Base-by-base conservation (phyloP, 768 basidiomycete species). In the Mycena rosella region DNA sequence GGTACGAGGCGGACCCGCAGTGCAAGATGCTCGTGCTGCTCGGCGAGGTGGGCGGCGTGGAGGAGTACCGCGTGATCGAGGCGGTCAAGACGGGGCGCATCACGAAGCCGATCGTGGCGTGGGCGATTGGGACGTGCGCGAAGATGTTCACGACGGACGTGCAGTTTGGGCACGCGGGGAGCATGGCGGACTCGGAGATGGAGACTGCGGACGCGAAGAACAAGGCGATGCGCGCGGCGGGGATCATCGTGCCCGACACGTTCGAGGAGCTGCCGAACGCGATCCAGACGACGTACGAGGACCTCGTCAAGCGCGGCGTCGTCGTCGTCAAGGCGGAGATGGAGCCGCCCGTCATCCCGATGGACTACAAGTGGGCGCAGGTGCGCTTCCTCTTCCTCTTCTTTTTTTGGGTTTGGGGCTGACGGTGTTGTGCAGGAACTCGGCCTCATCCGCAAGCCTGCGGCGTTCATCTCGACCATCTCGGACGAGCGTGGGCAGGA, bases 281-380 rank as follows among this genome's bases (percentile, higher is more conserved):
- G 60, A 84, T 99, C 77, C 89, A 88, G 81, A 88, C 90, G 77
- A 92, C 95, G 9, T 99, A 97, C 83, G 88, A 96, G 65, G 81
- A 77, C 60, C 93, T 99, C 71, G 92, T 98, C 63, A 76, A 79
- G 66, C 79, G 74, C 51, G 95, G 96, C 36, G 75, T 81, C 32
- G 88, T 99, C 79, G 79, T 83, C 38, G 90, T 89, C 70, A 85
- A 90, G 84, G 74, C 81, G 40, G 97, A 99, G 85, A 84, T 90
- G 60, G 94, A 96, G 26, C 96, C 96, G 6, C 97, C 97, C 13
- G 90, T 93, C 63, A 98, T 99, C 78, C 97, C 97, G n/a, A 98
- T 99, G 95, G 97, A 99, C 83, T 99, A 98, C 91, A 98, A 99
- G 86, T 98, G 97, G 97, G 96, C 96, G 38, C 95, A 96, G 83